phyloP scores from a whole-genome alignment of 169 alveolate species.

The Plasmodium gaboni region DNA sequence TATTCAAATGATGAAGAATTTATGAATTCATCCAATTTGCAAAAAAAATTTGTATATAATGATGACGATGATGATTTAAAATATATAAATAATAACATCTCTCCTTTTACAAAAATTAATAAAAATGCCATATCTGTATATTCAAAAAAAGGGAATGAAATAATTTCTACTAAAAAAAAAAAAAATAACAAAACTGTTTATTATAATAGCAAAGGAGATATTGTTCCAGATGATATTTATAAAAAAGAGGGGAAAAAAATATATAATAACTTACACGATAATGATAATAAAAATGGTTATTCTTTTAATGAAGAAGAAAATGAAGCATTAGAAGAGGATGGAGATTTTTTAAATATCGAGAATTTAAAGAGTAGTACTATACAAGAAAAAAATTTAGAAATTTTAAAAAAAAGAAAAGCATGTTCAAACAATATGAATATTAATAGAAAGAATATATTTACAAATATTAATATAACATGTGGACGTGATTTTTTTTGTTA shows the following conservation, averaged over 20 bases:
- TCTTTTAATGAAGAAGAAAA: constrained; percentile 4
- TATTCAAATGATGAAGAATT: constrained; percentile 36
- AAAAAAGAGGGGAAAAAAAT: neutral
- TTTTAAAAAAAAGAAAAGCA: constrained; percentile 65
- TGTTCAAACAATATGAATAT: constrained; percentile 46
- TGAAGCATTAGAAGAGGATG: no score
- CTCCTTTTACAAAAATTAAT: constrained; percentile 5
- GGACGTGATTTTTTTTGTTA: constrained; percentile 73
- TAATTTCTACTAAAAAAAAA: neutral
- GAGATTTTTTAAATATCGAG: no score
- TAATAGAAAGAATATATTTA: constrained; percentile 36
- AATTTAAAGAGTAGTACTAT: constrained; percentile 1
- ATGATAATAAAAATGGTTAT: constrained; percentile 6
- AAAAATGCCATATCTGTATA: constrained; percentile 25
- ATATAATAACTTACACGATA: no score
- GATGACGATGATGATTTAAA: constrained; percentile 33
- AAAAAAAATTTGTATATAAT: constrained; percentile 10
- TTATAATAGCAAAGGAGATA: no score
- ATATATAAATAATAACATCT: constrained; percentile 4
- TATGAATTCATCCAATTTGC: constrained; percentile 17
- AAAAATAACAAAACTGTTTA: no score
- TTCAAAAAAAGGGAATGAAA: constrained; percentile 28
- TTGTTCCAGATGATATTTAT: no score
- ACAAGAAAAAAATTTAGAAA: constrained; percentile 35
- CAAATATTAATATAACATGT: constrained; percentile 68